Evolutionary conservation across 2,329 filamentous ascomycete species (phyloP).

Genomic region (Drechslerella stenobrocha): DNA sequence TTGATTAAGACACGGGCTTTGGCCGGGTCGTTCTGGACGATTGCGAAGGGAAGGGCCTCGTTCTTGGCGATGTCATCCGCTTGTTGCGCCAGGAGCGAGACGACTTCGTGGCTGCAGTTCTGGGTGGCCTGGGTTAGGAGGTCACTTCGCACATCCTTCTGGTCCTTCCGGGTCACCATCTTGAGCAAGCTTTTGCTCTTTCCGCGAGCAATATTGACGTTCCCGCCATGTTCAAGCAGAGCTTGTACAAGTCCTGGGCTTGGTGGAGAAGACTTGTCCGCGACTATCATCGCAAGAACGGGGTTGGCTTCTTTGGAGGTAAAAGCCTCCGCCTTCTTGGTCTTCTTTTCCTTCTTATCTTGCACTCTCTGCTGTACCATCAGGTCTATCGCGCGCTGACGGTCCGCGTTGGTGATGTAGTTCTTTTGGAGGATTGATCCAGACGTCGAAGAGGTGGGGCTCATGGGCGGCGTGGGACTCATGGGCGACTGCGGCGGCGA

Average conservation of each 20-base stretch:
- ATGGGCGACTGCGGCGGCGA: not conserved
- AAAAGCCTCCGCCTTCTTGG: slow-evolving; percentile 13
- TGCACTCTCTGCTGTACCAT: slow-evolving; percentile 11
- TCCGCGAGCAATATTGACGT: slow-evolving; percentile 13
- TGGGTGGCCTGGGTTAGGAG: slow-evolving; percentile 18
- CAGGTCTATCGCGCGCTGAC: slow-evolving; percentile 9
- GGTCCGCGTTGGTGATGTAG: slow-evolving; percentile 15
- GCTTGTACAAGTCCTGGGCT: slow-evolving; percentile 16
- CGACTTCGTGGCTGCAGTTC: slow-evolving; percentile 11
- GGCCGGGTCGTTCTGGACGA: slow-evolving; percentile 1
- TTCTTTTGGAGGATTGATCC: slow-evolving; percentile 7
- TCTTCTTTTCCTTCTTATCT: slow-evolving; percentile 23
- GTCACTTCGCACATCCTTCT: slow-evolving; percentile 13
- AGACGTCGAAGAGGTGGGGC: no score
- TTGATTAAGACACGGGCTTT: slow-evolving; percentile 8
- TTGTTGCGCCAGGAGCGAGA: slow-evolving; percentile 7
- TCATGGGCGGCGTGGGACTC: slow-evolving; percentile 6
- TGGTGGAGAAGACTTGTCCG: slow-evolving; percentile 2
- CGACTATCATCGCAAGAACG: slow-evolving; percentile 5
- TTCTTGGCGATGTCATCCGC: slow-evolving; percentile 14
- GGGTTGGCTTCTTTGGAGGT: slow-evolving; percentile 20
- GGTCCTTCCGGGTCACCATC: slow-evolving; percentile 11
- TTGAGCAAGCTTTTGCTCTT: slow-evolving; percentile 24
- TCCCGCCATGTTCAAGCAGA: slow-evolving; percentile 10
- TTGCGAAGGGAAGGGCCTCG: slow-evolving; percentile 11